Base-by-base conservation (phyloP, 768 basidiomycete species). In the Naganishia antarctica region DNA sequence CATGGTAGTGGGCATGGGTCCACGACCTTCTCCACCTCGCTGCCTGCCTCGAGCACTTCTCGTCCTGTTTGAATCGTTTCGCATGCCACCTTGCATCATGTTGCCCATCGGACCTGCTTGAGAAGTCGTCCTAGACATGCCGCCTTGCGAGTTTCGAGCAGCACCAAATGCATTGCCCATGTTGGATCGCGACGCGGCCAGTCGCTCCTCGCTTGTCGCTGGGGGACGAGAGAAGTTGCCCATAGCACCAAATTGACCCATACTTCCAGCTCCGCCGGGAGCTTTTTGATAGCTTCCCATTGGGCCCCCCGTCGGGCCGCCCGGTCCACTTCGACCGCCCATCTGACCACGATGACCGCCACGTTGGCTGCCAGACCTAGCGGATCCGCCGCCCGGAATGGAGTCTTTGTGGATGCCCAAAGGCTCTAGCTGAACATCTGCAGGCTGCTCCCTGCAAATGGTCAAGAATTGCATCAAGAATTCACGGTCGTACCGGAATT, bases 401-500 rank as follows among this genome's bases (percentile, higher is more conserved):
- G 82, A 70, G 86, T 84, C 71, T 68, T 81, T 11, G 89, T 92
- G 91, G 59, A 97, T 84, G 61, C 94, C 94, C 71, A 98, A 87
- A 11, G 87, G 87, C 69, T 91, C 91, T 61, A 97, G 83, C 66
- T 90, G 85, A 43, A 91, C 91, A 28, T 97, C 86, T 61, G 84
- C 82, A 60, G 90, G 91, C 78, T 92, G 93, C 80, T 97, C 94
- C 77, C 86, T 89, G 82, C 96, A 99, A 66, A 94, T 79, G 25
- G 80, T 79, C 89, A 96, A 92, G 81, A 99, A 99, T 75, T 99
- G 94, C 65, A 99, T 79, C 26, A 99, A 83, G 85, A 99, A 99
- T 21, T 93, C 91, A 37, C 93, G 91, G 76, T 97, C 91, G 76
- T 99, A 99, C 72, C 94, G 91, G 81, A 91, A 94, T 78, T 91